A percentile compares a stretch with the other conserved stretches of the same genome.
These are phyloP conservation scores for Metroxylon sagu DNA, from an alignment of 176 grass and related monocot genomes.

Conservation along the genomic window DNA sequence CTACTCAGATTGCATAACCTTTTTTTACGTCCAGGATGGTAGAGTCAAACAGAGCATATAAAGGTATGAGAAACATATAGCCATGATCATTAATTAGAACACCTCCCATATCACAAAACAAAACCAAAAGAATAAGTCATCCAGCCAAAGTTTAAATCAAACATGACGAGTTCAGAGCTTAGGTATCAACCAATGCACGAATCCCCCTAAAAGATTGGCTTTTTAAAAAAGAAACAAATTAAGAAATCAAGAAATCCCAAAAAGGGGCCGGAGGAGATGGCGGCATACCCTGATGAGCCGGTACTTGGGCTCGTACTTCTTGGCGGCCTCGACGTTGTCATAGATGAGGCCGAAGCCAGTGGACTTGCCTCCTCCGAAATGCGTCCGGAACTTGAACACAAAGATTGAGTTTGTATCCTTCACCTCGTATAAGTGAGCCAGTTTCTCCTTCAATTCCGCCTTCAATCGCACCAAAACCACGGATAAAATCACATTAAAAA, in stretches of 20 bases:
- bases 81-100: too few species aligned
- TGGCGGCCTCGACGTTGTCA: slow-evolving; percentile 8
- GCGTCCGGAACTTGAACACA: slow-evolving; percentile 13
- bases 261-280: not conserved
- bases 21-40: too few species aligned
- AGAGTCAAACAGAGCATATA: too few species aligned
- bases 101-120: too few species aligned
- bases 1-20: too few species aligned
- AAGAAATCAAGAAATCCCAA: not conserved
- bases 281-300: slow-evolving; percentile 13
- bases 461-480: not conserved
- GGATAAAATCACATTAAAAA: not conserved
- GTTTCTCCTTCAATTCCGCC: slow-evolving; percentile 16
- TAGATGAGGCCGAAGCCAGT: slow-evolving; percentile 17
- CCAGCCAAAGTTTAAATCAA: too few species aligned
- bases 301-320: slow-evolving; percentile 19
- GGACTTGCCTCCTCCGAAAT: slow-evolving; percentile 16
- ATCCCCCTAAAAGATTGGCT: too few species aligned
- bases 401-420: slow-evolving; percentile 8
- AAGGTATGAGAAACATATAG: too few species aligned
- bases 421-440: slow-evolving; percentile 6
- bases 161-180: too few species aligned
- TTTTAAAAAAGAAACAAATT: too few species aligned
- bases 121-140: too few species aligned
- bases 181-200: too few species aligned